phyloP scores from a whole-genome alignment of 495 filamentous ascomycete species.

The Aspergillus avenaceus region DNA sequence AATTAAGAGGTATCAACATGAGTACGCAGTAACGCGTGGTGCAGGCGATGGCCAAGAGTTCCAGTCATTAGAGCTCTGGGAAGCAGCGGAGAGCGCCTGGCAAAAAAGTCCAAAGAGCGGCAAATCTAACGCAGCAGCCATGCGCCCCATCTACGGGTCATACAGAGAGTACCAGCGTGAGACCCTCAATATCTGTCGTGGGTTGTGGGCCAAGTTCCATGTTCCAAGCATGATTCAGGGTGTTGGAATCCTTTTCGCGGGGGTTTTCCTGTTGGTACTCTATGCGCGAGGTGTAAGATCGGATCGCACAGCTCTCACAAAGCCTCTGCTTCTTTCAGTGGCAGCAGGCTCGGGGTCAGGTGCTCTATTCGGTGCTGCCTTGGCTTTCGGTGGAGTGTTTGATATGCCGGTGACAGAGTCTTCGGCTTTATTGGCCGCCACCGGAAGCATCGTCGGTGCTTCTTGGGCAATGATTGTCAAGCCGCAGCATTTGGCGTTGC shows the following conservation, averaged over 20 bases:
- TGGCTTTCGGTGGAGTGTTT: slow-evolving; percentile 20
- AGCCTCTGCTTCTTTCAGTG: slow-evolving; percentile 42
- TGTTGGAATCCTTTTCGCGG: slow-evolving; percentile 62
- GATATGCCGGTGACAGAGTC: slow-evolving; percentile 26
- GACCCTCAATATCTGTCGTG: slow-evolving; percentile 75
- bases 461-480: slow-evolving; percentile 49
- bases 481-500: slow-evolving; percentile 43
- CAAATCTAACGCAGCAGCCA: slow-evolving; percentile 28
- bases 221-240: slow-evolving; percentile 78
- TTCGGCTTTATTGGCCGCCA: slow-evolving; percentile 45
- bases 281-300: slow-evolving; percentile 61
- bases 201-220: slow-evolving; percentile 88
- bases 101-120: slow-evolving; percentile 32
- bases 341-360: slow-evolving; percentile 40
- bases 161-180: slow-evolving; percentile 73
- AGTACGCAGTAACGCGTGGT: slow-evolving; percentile 58
- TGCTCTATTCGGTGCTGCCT: slow-evolving; percentile 25
- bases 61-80: slow-evolving; percentile 58
- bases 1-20: slow-evolving; percentile 80
- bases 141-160: slow-evolving; percentile 48
- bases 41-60: slow-evolving; percentile 55
- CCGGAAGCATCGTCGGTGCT: slow-evolving; percentile 62
- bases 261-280: slow-evolving; percentile 61
- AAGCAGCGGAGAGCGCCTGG: slow-evolving; percentile 46
- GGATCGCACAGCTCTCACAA: slow-evolving; percentile 50